A percentile compares a stretch with the other conserved stretches of the same genome.
phyloP scores from a whole-genome alignment of 805 yeast genomes.

The Ogataea ganodermae region DNA sequence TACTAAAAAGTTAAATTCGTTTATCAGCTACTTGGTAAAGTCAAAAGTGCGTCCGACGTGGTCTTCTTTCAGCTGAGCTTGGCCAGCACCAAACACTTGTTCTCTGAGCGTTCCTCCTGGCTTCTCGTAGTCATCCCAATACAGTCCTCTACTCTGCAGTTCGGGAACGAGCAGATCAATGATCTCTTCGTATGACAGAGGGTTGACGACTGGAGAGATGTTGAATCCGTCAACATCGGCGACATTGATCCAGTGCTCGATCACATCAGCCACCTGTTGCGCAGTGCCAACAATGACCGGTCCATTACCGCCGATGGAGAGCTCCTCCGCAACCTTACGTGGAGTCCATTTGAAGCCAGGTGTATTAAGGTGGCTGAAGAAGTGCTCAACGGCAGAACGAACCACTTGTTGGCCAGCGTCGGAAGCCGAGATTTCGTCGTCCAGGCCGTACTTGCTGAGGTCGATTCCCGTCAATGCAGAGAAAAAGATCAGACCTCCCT shows the following conservation, averaged over 20 bases:
- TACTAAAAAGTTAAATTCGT: too few relatives aligned
- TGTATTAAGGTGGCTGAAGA: slow-evolving; percentile 13
- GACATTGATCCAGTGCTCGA: slow-evolving; percentile 41
- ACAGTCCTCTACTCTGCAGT: slow-evolving; percentile 28
- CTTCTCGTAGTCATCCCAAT: slow-evolving; percentile 40
- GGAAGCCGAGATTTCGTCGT: slow-evolving; percentile 29
- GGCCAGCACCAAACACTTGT: slow-evolving; percentile 33
- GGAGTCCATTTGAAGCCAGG: slow-evolving; percentile 27
- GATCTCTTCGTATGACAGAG: slow-evolving; percentile 40
- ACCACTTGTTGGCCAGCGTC: slow-evolving; percentile 32
- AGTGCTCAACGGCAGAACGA: slow-evolving; percentile 28
- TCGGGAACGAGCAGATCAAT: slow-evolving; percentile 38
- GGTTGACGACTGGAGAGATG: slow-evolving; percentile 39
- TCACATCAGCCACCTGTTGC: slow-evolving; percentile 40
- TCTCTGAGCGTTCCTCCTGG: slow-evolving; percentile 41
- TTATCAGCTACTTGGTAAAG: background rate
- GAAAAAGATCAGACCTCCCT: slow-evolving; percentile 13
- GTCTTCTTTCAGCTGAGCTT: slow-evolving; percentile 8
- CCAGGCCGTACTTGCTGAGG: slow-evolving; percentile 36
- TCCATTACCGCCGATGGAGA: slow-evolving; percentile 34
- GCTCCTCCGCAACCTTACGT: slow-evolving; percentile 33
- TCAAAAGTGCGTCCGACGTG: slow-evolving; percentile 9
- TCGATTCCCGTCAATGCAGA: slow-evolving; percentile 41
- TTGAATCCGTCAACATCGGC: slow-evolving; percentile 48
- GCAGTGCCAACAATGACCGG: slow-evolving; percentile 38